A percentile compares a stretch with the other conserved stretches of the same genome.
These are phyloP conservation scores for Eimeria praecox DNA, from an alignment of 169 alveolate genomes.

Conservation along the genomic window DNA sequence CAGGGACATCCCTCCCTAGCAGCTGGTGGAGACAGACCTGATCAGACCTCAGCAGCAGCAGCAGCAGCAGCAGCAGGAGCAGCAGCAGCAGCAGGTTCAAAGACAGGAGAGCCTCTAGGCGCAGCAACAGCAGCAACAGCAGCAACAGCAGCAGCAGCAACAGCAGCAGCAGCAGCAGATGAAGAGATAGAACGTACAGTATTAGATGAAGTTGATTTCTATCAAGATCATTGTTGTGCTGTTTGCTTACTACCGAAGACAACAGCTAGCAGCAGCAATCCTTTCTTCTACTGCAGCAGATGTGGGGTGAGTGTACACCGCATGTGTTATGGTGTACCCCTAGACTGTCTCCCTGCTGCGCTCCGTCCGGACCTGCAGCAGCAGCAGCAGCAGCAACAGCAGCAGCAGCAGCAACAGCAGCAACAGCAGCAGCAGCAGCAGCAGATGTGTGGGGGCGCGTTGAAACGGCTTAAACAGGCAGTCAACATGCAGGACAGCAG, in stretches of 20 bases:
- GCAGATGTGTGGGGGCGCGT: neutral
- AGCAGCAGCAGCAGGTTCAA: constrained; percentile 61
- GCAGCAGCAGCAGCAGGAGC: constrained; percentile 44
- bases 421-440: constrained; percentile 38
- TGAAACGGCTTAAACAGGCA: constrained; percentile 10
- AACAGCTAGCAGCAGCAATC: constrained; percentile 81
- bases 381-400: constrained; percentile 68
- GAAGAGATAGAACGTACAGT: neutral
- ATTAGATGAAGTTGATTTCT: constrained; percentile 68
- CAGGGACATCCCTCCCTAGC: neutral
- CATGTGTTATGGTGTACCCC: constrained; percentile 86
- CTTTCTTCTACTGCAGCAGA: constrained; percentile 85
- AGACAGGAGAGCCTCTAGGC: too few relatives aligned
- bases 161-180: constrained; percentile 12
- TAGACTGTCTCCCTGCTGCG: constrained; percentile 57
- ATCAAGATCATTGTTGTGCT: constrained; percentile 79
- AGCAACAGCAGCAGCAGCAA: constrained; percentile 51
- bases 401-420: constrained; percentile 25
- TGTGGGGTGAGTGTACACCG: constrained; percentile 87
- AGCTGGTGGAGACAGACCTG: neutral
- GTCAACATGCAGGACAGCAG: constrained; percentile 1
- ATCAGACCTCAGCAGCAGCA: neutral
- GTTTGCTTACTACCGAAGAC: constrained; percentile 74
- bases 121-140: constrained; percentile 26
- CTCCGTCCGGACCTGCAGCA: constrained; percentile 79